phyloP scores from a whole-genome alignment of 2,329 filamentous ascomycete genomes.

The Epichloe gansuensis region DNA sequence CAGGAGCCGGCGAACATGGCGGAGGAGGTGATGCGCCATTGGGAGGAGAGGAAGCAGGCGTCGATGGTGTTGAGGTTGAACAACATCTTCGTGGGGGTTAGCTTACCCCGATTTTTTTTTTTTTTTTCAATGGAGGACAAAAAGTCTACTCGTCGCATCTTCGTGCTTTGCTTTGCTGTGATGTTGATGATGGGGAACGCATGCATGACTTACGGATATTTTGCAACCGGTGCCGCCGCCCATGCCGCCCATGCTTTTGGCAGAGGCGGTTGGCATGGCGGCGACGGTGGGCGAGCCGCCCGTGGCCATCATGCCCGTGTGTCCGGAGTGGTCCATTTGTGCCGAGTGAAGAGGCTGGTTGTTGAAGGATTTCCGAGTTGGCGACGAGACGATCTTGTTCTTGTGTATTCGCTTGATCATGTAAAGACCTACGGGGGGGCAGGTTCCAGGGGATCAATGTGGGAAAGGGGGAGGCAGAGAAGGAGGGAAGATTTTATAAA shows the following conservation, averaged over 20 bases:
- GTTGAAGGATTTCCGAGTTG: background rate
- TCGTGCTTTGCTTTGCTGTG: background rate
- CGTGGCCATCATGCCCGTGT: constrained; percentile 11
- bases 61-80: constrained; percentile 71
- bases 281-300: background rate
- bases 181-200: too few species aligned
- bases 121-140: background rate
- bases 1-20: constrained; percentile 72
- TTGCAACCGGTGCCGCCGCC: constrained; percentile 22
- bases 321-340: constrained; percentile 7
- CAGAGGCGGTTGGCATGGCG: constrained; percentile 9
- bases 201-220: constrained; percentile 18
- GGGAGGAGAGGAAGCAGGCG: constrained; percentile 53
- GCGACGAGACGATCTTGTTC: too few species aligned
- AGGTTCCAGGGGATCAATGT: background rate
- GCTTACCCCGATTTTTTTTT: background rate
- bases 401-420: too few species aligned
- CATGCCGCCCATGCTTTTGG: constrained; percentile 13
- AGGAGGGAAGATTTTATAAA: background rate
- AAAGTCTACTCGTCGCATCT: too few species aligned
- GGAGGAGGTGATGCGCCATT: constrained; percentile 57
- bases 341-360: background rate
- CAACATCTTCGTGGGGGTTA: constrained; percentile 45
- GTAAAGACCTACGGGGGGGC: background rate
- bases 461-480: background rate